phyloP scores from a whole-genome alignment of 495 filamentous ascomycete species.

The Trichocladium antarcticum region DNA sequence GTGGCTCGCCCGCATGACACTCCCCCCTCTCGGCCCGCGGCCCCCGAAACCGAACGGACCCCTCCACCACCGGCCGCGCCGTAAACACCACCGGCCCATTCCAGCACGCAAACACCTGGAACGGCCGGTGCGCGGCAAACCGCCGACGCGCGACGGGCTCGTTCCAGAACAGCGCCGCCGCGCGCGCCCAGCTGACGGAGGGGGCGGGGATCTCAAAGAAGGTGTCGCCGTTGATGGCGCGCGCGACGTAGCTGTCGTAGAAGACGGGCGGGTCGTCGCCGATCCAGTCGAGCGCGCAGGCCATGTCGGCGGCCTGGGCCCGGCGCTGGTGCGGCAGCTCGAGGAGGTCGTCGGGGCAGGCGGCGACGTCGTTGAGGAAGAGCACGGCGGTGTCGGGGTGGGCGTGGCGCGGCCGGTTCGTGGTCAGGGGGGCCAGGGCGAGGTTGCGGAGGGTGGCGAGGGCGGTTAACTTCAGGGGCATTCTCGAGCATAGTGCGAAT shows the following conservation, averaged over 20 bases:
- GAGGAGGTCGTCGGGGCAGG: conserved; percentile 42
- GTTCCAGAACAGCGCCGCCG: conserved; percentile 38
- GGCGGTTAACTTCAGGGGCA: too few species aligned
- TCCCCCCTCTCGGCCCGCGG: conserved; percentile 23
- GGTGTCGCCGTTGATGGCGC: conserved; percentile 39
- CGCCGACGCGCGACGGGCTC: conserved; percentile 22
- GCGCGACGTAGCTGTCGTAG: conserved; percentile 43
- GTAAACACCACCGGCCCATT: conserved; percentile 35
- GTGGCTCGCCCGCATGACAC: conserved; percentile 38
- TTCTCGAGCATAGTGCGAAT: too few species aligned
- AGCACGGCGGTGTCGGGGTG: conserved; percentile 29
- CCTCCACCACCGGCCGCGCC: conserved; percentile 25
- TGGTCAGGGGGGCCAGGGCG: conserved; percentile 31
- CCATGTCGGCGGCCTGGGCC: conserved; percentile 39
- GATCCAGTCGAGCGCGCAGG: conserved; percentile 46
- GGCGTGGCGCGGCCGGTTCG: conserved; percentile 2
- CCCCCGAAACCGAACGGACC: conserved; percentile 28
- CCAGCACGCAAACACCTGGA: conserved; percentile 48
- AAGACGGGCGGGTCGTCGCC: conserved; percentile 26
- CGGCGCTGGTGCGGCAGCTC: conserved; percentile 39
- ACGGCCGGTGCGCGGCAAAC: conserved; percentile 25
- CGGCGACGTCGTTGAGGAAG: conserved; percentile 41
- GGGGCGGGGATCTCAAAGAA: conserved; percentile 37
- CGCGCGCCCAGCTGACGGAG: conserved; percentile 25
- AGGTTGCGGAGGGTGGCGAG: conserved; percentile 39